Conservation (phyloP, 768 basidiomycete species). For the Terana coerulea region DNA sequence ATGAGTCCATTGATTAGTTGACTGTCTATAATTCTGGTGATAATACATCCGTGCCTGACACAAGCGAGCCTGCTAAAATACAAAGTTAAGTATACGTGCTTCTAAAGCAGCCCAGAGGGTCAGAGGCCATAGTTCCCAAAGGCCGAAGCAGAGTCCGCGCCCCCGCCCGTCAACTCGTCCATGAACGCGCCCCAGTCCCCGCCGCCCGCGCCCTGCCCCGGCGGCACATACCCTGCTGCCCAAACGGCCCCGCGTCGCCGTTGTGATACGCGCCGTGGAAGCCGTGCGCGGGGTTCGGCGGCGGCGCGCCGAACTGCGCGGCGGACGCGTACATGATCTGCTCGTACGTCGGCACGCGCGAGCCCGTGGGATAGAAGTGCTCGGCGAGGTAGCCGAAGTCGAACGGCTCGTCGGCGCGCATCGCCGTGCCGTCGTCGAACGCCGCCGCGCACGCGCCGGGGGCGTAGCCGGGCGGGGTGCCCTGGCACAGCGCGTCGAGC, state of each 20-base stretch:
- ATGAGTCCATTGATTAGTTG: no score
- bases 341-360: constrained; percentile 5
- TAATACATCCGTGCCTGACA: no score
- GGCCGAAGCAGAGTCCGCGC: neutral
- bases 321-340: constrained; percentile 4
- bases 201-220: neutral
- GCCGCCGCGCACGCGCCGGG: neutral
- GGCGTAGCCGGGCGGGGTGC: neutral
- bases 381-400: neutral
- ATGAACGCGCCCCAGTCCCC: neutral
- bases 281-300: neutral
- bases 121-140: neutral
- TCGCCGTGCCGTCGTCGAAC: neutral
- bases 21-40: no score
- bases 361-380: neutral
- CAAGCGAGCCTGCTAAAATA: no score
- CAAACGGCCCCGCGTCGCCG: neutral
- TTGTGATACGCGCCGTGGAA: neutral
- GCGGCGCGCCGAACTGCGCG: neutral
- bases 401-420: constrained; percentile 3
- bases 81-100: no score
- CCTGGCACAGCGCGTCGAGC: neutral
- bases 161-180: neutral
- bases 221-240: neutral
- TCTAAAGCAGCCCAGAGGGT: no score